These are phyloP conservation scores for Eragrostis tef DNA, from an alignment of 202 grass and related monocot genomes.

Conservation along the genomic window DNA sequence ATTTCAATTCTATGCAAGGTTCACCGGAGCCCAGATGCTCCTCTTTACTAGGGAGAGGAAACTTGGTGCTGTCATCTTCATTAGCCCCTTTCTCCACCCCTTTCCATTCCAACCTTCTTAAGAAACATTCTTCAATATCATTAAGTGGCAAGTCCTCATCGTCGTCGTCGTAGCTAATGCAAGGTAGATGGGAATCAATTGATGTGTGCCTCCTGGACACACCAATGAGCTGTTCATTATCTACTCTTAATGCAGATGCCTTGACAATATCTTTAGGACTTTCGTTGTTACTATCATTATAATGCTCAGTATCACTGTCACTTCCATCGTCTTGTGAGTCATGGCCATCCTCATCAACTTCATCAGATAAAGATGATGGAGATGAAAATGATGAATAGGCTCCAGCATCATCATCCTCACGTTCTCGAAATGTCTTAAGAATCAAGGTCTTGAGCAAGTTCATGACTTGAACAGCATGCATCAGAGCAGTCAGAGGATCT, in stretches of 20 bases:
- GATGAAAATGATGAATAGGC: slow-evolving; percentile 68
- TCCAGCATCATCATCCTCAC: slow-evolving; percentile 57
- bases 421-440: slow-evolving; percentile 70
- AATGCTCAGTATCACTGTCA: slow-evolving; percentile 52
- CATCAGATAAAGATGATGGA: slow-evolving; percentile 41
- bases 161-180: not conserved
- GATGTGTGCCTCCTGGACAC: slow-evolving; percentile 56
- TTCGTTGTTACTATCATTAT: not conserved
- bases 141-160: slow-evolving; percentile 36
- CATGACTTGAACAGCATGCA: slow-evolving; percentile 91
- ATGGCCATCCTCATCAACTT: slow-evolving; percentile 46
- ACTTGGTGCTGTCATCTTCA: not conserved
- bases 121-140: slow-evolving; percentile 74
- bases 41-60: slow-evolving; percentile 18
- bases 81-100: not conserved
- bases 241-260: not conserved
- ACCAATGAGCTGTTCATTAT: slow-evolving; percentile 40
- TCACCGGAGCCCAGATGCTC: slow-evolving; percentile 20
- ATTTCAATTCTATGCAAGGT: not conserved
- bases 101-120: slow-evolving; percentile 65
- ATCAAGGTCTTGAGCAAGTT: slow-evolving; percentile 79
- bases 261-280: slow-evolving; percentile 44
- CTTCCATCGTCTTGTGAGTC: slow-evolving; percentile 44
- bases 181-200: slow-evolving; percentile 35
- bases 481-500: slow-evolving; percentile 78